phyloP scores from a whole-genome alignment of 148 eudicot genomes.

The Fagopyrum homotropicum region DNA sequence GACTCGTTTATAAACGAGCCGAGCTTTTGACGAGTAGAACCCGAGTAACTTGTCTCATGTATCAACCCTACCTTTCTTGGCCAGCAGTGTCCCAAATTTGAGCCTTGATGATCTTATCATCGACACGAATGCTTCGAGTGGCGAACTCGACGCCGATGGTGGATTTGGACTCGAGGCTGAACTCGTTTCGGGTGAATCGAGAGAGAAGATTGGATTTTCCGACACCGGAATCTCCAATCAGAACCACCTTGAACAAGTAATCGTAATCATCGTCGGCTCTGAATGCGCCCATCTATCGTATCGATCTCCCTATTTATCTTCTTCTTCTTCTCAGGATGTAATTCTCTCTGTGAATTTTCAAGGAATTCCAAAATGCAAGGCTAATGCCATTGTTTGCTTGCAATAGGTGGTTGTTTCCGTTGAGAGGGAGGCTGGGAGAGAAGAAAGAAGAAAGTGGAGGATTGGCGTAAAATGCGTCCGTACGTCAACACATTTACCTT shows the following conservation, averaged over 20 bases:
- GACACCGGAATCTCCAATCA: constrained; percentile 36
- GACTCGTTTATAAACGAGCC: too few species aligned
- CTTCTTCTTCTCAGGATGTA: background rate
- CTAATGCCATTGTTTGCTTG: background rate
- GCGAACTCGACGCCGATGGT: constrained; percentile 66
- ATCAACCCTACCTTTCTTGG: constrained; percentile 42
- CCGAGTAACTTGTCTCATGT: too few species aligned
- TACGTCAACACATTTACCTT: background rate
- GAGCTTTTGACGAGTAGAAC: too few species aligned
- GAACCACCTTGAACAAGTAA: constrained; percentile 35
- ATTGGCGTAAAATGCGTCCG: constrained; percentile 1
- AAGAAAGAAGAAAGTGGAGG: background rate
- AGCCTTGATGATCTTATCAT: constrained; percentile 61
- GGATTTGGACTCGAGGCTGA: constrained; percentile 55
- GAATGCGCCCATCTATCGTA: background rate
- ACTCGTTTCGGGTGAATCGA: constrained; percentile 43
- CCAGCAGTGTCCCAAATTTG: constrained; percentile 79
- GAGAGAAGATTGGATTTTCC: constrained; percentile 40
- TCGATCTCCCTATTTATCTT: background rate
- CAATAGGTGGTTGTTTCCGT: background rate
- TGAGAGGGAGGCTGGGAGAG: background rate
- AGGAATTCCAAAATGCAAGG: background rate
- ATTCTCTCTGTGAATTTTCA: background rate
- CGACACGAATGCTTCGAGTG: constrained; percentile 53
- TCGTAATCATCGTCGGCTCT: constrained; percentile 39